phyloP scores from a whole-genome alignment of 202 grass and related monocot genomes.

The Carex arenaria region DNA sequence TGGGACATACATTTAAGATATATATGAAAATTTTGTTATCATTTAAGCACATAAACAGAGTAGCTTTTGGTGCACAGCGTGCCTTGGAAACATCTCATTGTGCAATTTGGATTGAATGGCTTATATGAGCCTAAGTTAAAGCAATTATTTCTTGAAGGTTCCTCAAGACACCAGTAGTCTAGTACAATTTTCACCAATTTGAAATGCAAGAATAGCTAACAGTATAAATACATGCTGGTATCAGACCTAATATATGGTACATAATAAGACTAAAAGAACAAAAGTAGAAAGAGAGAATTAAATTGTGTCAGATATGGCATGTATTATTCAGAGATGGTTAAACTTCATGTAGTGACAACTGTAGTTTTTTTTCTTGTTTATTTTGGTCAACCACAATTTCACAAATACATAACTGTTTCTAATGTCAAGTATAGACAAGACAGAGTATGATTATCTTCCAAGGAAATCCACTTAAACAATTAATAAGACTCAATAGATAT shows the following conservation, averaged over 20 bases:
- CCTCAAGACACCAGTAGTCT: background rate
- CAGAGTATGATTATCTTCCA: background rate
- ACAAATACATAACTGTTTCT: background rate
- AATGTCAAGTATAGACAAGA: background rate
- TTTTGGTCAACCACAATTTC: background rate
- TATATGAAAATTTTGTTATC: background rate
- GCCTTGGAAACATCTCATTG: background rate
- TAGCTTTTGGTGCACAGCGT: background rate
- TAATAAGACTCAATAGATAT: background rate
- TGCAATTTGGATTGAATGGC: background rate
- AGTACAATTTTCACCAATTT: background rate
- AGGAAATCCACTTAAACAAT: background rate
- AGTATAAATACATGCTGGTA: background rate
- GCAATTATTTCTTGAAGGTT: conserved; percentile 3
- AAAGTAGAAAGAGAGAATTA: background rate
- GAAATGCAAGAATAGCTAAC: background rate
- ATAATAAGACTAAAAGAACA: background rate
- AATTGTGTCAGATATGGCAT: background rate
- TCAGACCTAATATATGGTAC: background rate
- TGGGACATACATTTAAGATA: background rate
- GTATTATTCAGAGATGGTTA: background rate
- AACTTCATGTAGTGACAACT: background rate
- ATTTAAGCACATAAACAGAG: background rate
- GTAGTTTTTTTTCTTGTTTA: background rate
- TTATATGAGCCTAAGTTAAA: background rate